Conservation (phyloP, 768 basidiomycete species). For the Bullera alba region DNA sequence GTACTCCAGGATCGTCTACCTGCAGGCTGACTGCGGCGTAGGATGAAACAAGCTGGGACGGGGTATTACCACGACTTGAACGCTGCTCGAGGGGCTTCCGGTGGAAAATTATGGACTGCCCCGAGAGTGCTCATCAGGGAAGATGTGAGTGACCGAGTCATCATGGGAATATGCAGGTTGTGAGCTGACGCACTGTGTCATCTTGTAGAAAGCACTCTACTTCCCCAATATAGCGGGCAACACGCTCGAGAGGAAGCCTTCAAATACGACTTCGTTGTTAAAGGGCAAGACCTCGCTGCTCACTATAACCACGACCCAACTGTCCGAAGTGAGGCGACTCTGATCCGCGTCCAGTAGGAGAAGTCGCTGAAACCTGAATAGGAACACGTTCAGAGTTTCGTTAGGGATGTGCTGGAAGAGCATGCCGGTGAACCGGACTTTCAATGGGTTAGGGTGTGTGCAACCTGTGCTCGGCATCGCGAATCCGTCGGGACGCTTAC, state of each 20-base stretch:
- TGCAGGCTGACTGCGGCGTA: constrained; percentile 27
- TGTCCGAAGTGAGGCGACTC: constrained; percentile 74
- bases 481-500: not conserved
- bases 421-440: constrained; percentile 28
- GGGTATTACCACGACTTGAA: constrained; percentile 87
- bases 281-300: constrained; percentile 70
- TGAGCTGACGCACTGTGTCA: not conserved
- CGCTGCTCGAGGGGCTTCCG: constrained; percentile 62
- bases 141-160: constrained; percentile 69
- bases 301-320: constrained; percentile 72
- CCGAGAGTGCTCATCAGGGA: constrained; percentile 80
- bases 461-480: not conserved
- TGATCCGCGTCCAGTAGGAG: too few relatives aligned
- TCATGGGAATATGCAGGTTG: not conserved
- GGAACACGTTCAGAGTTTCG: constrained; percentile 74
- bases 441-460: constrained; percentile 41
- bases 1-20: not conserved
- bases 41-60: constrained; percentile 60
- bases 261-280: constrained; percentile 72
- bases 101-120: constrained; percentile 92
- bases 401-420: constrained; percentile 36
- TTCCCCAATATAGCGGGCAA: constrained; percentile 79
- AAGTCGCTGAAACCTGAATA: constrained; percentile 38
- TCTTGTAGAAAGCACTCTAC: constrained; percentile 73
- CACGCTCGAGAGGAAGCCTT: constrained; percentile 54